Evolutionary conservation across 225 moss, liverwort and hornwort genomes (phyloP).

Genomic region (Thuidium tamariscinum): DNA sequence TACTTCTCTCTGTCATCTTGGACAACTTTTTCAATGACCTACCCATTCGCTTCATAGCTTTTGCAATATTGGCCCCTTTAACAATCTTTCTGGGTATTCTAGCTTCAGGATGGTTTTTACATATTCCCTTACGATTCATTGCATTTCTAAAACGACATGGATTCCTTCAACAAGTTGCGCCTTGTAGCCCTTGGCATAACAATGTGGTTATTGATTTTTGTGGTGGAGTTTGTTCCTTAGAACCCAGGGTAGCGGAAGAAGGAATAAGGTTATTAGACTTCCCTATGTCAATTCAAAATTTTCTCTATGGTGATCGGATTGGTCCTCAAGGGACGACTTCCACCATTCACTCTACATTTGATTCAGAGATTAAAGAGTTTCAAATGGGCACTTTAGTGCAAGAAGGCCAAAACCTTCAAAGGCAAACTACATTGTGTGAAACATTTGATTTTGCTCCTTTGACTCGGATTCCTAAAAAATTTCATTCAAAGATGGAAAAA

Average conservation of each 20-base stretch:
- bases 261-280: not conserved
- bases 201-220: not conserved
- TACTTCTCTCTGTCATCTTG: not conserved
- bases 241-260: not conserved
- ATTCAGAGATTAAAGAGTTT: not conserved
- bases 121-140: not conserved
- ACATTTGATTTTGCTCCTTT: not conserved
- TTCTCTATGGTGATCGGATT: not conserved
- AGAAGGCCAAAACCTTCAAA: not conserved
- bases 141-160: not conserved
- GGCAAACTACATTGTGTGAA: not conserved
- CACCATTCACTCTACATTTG: not conserved
- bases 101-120: not conserved
- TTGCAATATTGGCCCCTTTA: not conserved
- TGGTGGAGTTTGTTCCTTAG: not conserved
- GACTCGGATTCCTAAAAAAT: rapidly evolving
- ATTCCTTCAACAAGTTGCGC: not conserved
- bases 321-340: not conserved
- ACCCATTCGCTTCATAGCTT: not conserved
- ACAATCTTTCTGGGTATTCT: not conserved
- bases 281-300: not conserved
- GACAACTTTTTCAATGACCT: not conserved
- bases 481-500: not conserved
- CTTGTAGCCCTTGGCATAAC: not conserved
- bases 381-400: not conserved